A percentile compares a stretch with the other conserved stretches of the same genome.
Evolutionary conservation across 2,329 filamentous ascomycete species (phyloP).

Genomic region (Alternaria sp.): DNA sequence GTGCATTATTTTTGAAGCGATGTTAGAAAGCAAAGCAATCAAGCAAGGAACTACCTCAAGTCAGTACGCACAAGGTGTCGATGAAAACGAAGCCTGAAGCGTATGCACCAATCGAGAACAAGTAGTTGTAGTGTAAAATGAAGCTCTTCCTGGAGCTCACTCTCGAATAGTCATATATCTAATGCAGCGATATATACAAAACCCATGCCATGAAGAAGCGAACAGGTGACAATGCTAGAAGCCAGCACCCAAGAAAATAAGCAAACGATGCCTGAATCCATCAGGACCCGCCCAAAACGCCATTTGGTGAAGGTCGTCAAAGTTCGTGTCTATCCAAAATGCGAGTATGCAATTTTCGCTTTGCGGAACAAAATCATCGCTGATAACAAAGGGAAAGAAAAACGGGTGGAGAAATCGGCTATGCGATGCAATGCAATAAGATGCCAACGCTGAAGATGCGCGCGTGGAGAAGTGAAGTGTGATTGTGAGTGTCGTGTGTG

Average conservation of each 20-base stretch:
- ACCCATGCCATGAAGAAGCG: background rate
- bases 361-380: background rate
- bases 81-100: background rate
- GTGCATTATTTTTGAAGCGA: background rate
- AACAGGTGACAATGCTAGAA: background rate
- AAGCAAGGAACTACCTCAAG: background rate
- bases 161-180: background rate
- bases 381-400: background rate
- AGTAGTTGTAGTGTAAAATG: background rate
- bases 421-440: background rate
- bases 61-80: background rate
- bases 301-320: background rate
- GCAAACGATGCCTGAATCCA: background rate
- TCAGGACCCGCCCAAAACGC: background rate
- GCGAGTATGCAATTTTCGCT: conserved; percentile 7
- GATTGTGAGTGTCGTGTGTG: background rate
- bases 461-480: background rate
- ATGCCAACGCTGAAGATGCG: background rate
- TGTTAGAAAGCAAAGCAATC: background rate
- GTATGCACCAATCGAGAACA: background rate
- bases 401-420: background rate
- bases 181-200: conserved; percentile 1
- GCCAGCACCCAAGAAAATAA: background rate
- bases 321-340: conserved; percentile 10
- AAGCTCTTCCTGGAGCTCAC: background rate